Evolutionary conservation across 140 eudicot species (phyloP), one percentile per base, ranked within the genome.

Genomic region (Ambrosia hybrid): DNA sequence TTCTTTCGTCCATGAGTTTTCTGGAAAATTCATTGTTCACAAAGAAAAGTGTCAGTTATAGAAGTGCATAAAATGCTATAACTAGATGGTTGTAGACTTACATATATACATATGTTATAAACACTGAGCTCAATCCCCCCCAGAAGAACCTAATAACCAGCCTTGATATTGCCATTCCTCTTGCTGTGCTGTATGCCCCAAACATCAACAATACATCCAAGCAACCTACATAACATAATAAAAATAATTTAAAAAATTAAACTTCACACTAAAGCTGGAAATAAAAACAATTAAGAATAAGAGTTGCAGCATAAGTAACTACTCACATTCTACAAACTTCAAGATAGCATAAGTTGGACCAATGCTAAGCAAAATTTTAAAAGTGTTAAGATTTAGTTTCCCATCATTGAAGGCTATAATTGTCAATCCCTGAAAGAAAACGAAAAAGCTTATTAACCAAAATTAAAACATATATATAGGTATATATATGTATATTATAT

Each of bases 111-210:
- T 86, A 94, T 56, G 89, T 79, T 70, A 91, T 88, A 78, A 85
- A 84, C 9, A 76, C 89, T 49, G 99, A 88, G 78, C 95, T 81
- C 79, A 74, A 45, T 57, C 81, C 88, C 69, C 91, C 87, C 99
- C 96, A 91, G 52, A 88, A 85, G 76, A 94, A 85, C 87, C 99
- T 86, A 58, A 94, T 88, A 76, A 94, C 68, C 79, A 94, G 85
- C 82, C 99, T 86, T 34, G 97, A 91, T 57, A 94, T 86, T 34
- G 99, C 99, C 97, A 94, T 88, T 71, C 89, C 97, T 82, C 99
- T 84, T 36, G 96, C 92, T 30, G 91, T 88, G 65, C 90, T 86
- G 83, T 94, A 94, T 39, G 99, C 99, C 76, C 99, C 99, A 73
- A 90, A 91, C 96, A 86, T 94, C 8, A 94, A 83, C 51, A 94